Evolutionary conservation across 2,329 filamentous ascomycete species (phyloP), one percentile per base, ranked within the genome.

Genomic region (Colletotrichum destructivum): DNA sequence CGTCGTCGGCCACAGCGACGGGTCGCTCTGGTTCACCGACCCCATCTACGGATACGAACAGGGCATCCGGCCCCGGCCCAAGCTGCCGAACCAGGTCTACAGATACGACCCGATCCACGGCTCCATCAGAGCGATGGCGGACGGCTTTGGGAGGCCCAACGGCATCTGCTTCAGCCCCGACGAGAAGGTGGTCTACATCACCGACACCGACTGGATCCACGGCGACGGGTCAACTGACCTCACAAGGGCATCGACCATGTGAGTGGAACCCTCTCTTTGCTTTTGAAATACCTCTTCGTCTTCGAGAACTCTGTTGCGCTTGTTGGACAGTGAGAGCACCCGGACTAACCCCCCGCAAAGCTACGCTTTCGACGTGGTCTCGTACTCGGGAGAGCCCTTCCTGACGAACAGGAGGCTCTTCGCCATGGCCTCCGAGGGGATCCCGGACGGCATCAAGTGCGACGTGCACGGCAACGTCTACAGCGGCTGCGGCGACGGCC

Each of bases 1-100:
- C 67, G 84, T 88, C 7, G 82, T 86, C 7, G 77, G 84, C 9
- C 78, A 81, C 47, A 74, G 71, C 0, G 84, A 87, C 69, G 83
- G 84, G 2, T 79, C 78, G 2, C 80, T 88, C 31, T 88, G 85
- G 84, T 88, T 88, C 74, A 87, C 85, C 0, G 86, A 88, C 74
- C 84, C 85, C 0, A 79, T 81, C 6, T 88, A 88, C 74, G 87
- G 86, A 4, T 82, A 78, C 51, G 82, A 86, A 65, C 85, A 87
- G 73, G 83, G 85, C 4, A 84, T 86, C 72, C 80, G 86, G n/a
- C 83, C 83, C 8, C 75, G 76, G 18, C 85, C 86, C 1, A 77
- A 79, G 47, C 69, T 88, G 11, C 86, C 86, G 0, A 82, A 79
- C 65, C 84, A 85, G 69, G 85, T 88, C 2, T 88, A 88, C 74